A percentile compares a stretch with the other conserved stretches of the same genome.
phyloP scores from a whole-genome alignment of 2,329 filamentous ascomycete genomes.

The Sarocladium kiliense region DNA sequence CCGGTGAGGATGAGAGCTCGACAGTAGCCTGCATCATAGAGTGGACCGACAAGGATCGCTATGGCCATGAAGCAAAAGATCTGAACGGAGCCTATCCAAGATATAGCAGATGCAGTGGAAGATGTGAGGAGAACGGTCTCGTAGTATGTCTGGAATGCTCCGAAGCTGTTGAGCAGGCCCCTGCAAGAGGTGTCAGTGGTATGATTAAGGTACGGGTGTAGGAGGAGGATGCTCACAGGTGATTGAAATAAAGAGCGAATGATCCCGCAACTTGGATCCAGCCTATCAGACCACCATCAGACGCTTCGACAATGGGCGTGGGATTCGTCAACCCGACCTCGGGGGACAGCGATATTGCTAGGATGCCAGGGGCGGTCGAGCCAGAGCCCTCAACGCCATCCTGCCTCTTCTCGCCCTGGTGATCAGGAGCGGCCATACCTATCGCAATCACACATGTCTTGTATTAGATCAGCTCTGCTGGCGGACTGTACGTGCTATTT shows the following conservation, averaged over 20 bases:
- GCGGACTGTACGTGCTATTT: too few species aligned
- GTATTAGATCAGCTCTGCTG: too few species aligned
- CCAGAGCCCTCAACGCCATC: too few species aligned
- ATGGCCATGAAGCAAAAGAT: constrained; percentile 34
- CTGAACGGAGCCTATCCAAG: constrained; percentile 41
- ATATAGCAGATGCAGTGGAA: constrained; percentile 32
- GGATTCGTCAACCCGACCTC: too few species aligned
- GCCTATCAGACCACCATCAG: constrained; percentile 4
- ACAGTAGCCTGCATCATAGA: constrained; percentile 39
- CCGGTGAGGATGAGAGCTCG: constrained; percentile 29
- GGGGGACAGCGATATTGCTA: too few species aligned
- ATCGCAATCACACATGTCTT: too few species aligned
- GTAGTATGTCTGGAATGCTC: constrained; percentile 41
- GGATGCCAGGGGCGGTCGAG: too few species aligned
- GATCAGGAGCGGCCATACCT: too few species aligned
- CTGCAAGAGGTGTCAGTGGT: constrained; percentile 10
- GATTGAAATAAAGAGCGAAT: constrained; percentile 10
- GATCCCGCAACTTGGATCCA: constrained; percentile 11
- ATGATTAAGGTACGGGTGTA: neutral
- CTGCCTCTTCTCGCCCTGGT: too few species aligned
- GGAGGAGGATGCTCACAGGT: constrained; percentile 6
- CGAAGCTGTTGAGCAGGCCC: constrained; percentile 38
- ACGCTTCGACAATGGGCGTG: too few species aligned
- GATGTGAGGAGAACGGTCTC: constrained; percentile 26
- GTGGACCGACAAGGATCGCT: constrained; percentile 33